A percentile compares a stretch with the other conserved stretches of the same genome.
Conservation (phyloP, 352 stramenopile genomes). For the Pythium apleroticum region DNA sequence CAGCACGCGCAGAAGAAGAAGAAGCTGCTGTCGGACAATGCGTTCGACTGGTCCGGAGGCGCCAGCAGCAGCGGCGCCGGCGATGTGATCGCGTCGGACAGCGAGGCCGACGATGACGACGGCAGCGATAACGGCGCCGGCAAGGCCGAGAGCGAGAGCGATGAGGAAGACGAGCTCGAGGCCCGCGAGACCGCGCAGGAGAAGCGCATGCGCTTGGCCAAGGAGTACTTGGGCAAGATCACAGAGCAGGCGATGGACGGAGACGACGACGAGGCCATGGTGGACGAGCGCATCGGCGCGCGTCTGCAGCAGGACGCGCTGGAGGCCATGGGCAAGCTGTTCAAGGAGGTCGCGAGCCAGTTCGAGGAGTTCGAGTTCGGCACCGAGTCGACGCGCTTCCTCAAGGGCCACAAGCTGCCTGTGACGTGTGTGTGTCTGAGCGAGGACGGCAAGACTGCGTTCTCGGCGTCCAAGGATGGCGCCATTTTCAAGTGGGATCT, state of each 20-base stretch:
- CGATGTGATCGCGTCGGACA: conserved; percentile 76
- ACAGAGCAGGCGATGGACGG: conserved; percentile 66
- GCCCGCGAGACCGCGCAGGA: conserved; percentile 84
- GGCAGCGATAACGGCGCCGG: conserved; percentile 32
- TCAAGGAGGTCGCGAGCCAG: conserved; percentile 78
- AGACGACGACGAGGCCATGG: conserved; percentile 38
- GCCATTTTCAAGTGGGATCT: conserved; percentile 89
- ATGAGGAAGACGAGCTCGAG: conserved; percentile 60
- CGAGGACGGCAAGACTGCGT: conserved; percentile 88
- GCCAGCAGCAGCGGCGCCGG: conserved; percentile 17
- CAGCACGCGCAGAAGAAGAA: conserved; percentile 58
- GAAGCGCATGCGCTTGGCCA: conserved; percentile 86
- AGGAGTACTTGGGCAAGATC: conserved; percentile 87
- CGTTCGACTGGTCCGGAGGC: conserved; percentile 73
- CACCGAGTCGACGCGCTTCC: conserved; percentile 69
- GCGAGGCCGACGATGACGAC: conserved; percentile 50
- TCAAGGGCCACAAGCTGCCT: conserved; percentile 73
- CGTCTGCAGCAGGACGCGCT: conserved; percentile 83
- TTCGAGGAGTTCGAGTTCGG: conserved; percentile 87
- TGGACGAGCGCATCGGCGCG: conserved; percentile 74
- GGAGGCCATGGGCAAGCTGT: conserved; percentile 86
- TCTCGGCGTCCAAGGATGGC: conserved; percentile 93
- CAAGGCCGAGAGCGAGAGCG: conserved; percentile 41
- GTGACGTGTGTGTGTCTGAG: conserved; percentile 89
- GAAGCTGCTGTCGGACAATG: conserved; percentile 56